These are phyloP conservation scores for Saccharomycopsis synnaedendra DNA, from an alignment of 805 yeast species.

Conservation along the genomic window DNA sequence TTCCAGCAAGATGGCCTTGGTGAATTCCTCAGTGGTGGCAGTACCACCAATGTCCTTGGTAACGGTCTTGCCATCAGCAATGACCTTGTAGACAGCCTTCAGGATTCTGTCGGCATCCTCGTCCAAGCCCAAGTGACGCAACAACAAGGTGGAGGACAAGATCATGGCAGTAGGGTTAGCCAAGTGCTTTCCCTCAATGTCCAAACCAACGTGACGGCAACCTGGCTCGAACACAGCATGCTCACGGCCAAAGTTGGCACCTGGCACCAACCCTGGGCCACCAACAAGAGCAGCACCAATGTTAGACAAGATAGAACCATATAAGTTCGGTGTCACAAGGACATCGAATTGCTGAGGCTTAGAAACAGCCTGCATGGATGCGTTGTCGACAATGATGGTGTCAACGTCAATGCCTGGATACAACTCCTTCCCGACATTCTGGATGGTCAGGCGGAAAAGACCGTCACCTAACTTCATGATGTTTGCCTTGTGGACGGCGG, in stretches of 20 bases:
- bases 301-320: conserved; percentile 95
- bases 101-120: conserved; percentile 78
- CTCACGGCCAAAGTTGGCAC: conserved; percentile 96
- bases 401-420: conserved; percentile 74
- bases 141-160: conserved; percentile 79
- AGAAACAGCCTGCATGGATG: conserved; percentile 98
- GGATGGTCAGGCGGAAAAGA: conserved; percentile 87
- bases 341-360: conserved; percentile 98
- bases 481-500: conserved; percentile 98
- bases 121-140: conserved; percentile 90
- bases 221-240: conserved; percentile 98
- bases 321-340: conserved; percentile 93
- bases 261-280: conserved; percentile 98
- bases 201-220: conserved; percentile 98
- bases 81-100: conserved; percentile 78
- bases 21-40: conserved; percentile 85
- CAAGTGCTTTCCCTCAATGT: conserved; percentile 84
- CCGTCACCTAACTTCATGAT: conserved; percentile 99
- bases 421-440: conserved; percentile 67
- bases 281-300: conserved; percentile 93
- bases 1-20: conserved; percentile 76
- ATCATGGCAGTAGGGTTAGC: conserved; percentile 99
- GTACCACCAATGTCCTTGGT: conserved; percentile 91
- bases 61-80: conserved; percentile 76
- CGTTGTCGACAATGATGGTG: conserved; percentile 96